Conservation (phyloP, 805 yeast species). For the Yarrowia bubula region DNA sequence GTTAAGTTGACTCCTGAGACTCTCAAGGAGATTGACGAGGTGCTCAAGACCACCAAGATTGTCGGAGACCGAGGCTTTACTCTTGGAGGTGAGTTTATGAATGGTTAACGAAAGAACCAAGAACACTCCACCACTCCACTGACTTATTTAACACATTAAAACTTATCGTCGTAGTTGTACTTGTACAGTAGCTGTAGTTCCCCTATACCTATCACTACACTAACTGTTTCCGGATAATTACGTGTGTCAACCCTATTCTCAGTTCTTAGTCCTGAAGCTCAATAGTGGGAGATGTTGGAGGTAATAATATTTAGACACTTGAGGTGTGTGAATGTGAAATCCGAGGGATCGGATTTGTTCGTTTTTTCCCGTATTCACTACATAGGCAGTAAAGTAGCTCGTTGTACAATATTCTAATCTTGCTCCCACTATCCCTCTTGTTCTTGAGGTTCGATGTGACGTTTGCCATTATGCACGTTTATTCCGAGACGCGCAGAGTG, state of each 20-base stretch:
- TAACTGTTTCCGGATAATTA: neutral
- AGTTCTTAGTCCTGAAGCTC: too few relatives aligned
- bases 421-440: too few relatives aligned
- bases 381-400: too few relatives aligned
- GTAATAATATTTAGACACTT: neutral
- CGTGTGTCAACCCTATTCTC: slow-evolving; percentile 6
- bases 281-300: too few relatives aligned
- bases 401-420: too few relatives aligned
- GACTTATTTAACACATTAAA: neutral
- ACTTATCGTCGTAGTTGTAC: too few relatives aligned
- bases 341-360: too few relatives aligned
- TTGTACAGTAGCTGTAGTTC: too few relatives aligned
- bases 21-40: slow-evolving; percentile 50
- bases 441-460: neutral
- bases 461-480: slow-evolving; percentile 14
- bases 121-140: neutral
- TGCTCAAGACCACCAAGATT: slow-evolving; percentile 47
- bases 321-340: too few relatives aligned
- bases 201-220: neutral
- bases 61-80: slow-evolving; percentile 50
- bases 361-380: too few relatives aligned
- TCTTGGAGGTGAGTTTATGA: slow-evolving; percentile 11
- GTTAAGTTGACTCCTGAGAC: slow-evolving; percentile 54
- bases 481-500: slow-evolving; percentile 11
- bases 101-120: neutral